Evolutionary conservation across 306 rosid genomes (phyloP), one percentile per base, ranked within the genome.

Genomic region (Cyamopsis tetragonoloba): DNA sequence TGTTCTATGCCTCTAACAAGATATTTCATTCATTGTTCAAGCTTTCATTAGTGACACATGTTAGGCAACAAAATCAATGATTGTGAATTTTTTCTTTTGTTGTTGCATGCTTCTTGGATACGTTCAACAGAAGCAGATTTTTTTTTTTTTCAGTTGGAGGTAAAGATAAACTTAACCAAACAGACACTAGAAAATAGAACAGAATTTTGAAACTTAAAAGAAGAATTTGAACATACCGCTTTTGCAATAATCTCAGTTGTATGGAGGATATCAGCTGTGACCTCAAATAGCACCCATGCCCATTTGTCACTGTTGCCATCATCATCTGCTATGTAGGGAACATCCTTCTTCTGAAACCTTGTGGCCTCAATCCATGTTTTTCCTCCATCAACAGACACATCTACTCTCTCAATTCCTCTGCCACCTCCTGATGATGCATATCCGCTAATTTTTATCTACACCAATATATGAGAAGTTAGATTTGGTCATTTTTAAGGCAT

Each of bases 281-380:
- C 76, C 77, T 88, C 92, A 27, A 93, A 93, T 26, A 93, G 85
- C 77, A 93, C 97, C 98, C 98, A 93, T 38, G 97, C 98, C 98
- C 98, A 93, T 72, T 88, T 93, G 69, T 93, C 89, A 71, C 91
- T 78, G 76, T 75, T 72, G 56, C 65, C 66, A 47, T 74, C n/a
- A n/a, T n/a, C 77, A 32, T 86, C 97, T 4, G 96, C 22, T 19
- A 88, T 57, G 38, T 93, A 86, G 9, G 82, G 85, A 59, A 71
- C 48, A 31, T 76, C 95, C 39, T 11, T 44, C 75, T 80, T 88
- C 80, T 90, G 97, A 75, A 56, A 79, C 70, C 87, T 86, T 13
- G 81, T 76, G 67, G 97, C 91, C 73, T 89, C 97, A 24, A 84
- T 42, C 97, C 97, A 93, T 26, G 78, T 90, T 69, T 86, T 84